A percentile compares a stretch with the other conserved stretches of the same genome.
phyloP scores from a whole-genome alignment of 1,139 yeast species.

The Candida frijolesensis region DNA sequence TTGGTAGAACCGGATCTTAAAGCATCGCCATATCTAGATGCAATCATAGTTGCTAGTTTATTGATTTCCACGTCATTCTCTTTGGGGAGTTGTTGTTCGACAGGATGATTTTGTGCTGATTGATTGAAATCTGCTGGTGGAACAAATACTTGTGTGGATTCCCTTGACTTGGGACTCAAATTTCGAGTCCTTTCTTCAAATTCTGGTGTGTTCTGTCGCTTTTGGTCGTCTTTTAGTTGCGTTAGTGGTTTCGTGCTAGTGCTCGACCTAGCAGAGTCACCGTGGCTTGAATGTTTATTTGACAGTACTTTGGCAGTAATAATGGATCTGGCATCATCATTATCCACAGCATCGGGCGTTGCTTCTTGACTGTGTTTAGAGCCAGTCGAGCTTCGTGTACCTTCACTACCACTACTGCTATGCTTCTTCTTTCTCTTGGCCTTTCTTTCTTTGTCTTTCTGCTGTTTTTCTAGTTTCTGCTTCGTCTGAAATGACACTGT shows the following conservation, averaged over 20 bases:
- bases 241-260: neutral
- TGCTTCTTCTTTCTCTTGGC: slow-evolving; percentile 13
- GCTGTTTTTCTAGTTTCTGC: slow-evolving; percentile 28
- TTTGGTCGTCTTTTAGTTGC: neutral
- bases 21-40: slow-evolving; percentile 11
- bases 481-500: slow-evolving; percentile 36
- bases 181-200: neutral
- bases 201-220: neutral
- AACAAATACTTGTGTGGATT: neutral
- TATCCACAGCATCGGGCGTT: neutral
- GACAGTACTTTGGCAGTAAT: neutral
- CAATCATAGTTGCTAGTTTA: slow-evolving; percentile 9
- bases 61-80: neutral
- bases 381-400: slow-evolving; percentile 5
- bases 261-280: neutral
- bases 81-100: neutral
- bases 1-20: slow-evolving; percentile 5
- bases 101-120: neutral
- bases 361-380: slow-evolving; percentile 5
- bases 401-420: slow-evolving; percentile 7
- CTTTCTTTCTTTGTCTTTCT: slow-evolving; percentile 19
- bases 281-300: neutral
- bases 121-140: neutral
- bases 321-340: slow-evolving; percentile 9
- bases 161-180: neutral